phyloP scores from a whole-genome alignment of 352 stramenopile genomes.

The Globisporangium cylindrosporum region DNA sequence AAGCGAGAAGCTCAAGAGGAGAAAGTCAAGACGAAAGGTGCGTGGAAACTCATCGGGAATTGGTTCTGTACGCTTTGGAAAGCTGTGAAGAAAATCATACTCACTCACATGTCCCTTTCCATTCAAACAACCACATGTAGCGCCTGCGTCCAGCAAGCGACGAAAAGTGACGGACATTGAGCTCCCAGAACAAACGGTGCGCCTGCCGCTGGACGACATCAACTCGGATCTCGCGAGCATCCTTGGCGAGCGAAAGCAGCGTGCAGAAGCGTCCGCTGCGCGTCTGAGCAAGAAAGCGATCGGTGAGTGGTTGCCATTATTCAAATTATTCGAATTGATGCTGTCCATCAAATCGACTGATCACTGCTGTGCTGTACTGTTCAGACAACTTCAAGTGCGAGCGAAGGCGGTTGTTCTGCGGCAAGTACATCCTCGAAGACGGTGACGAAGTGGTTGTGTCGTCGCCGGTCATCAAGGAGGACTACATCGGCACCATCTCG shows the following conservation, averaged over 20 bases:
- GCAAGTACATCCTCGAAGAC: constrained; percentile 77
- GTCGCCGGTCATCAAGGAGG: constrained; percentile 56
- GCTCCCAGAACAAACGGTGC: constrained; percentile 40
- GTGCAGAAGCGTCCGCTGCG: constrained; percentile 23
- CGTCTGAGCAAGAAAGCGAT: constrained; percentile 20
- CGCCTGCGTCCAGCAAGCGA: constrained; percentile 32
- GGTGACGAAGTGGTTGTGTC: constrained; percentile 75
- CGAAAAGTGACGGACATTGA: constrained; percentile 38
- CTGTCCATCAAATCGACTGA: not conserved
- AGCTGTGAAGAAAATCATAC: not conserved
- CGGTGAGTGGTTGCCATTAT: constrained; percentile 18
- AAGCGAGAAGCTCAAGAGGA: constrained; percentile 1
- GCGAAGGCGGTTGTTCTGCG: constrained; percentile 55
- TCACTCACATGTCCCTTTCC: not conserved
- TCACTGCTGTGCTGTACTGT: not conserved
- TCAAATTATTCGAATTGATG: not conserved
- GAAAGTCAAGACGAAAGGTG: constrained; percentile 15
- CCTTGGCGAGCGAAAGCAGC: constrained; percentile 33
- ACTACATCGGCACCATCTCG: constrained; percentile 77
- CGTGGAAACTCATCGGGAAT: not conserved
- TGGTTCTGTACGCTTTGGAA: not conserved
- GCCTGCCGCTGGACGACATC: constrained; percentile 55
- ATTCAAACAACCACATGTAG: constrained; percentile 5
- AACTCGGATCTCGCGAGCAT: constrained; percentile 57
- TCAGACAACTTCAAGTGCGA: constrained; percentile 44